A percentile compares a stretch with the other conserved stretches of the same genome.
Evolutionary conservation across 441 rosid species (phyloP).

Genomic region (Brassica hybrid): DNA sequence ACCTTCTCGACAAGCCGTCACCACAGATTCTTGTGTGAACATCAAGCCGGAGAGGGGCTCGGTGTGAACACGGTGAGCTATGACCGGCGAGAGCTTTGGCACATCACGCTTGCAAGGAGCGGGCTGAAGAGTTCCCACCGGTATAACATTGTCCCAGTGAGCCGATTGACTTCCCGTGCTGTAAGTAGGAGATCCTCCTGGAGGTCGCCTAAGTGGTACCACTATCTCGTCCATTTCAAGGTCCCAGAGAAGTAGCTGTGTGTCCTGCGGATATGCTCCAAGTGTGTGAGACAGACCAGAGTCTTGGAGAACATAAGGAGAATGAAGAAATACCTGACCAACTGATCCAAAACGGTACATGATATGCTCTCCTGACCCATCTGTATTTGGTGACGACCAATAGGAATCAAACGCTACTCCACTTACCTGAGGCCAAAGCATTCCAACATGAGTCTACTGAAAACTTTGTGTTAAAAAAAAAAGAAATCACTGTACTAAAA

Average conservation of each 20-base stretch:
- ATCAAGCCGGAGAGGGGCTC: constrained; percentile 93
- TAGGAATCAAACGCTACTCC: constrained; percentile 99
- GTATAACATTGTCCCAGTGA: constrained; percentile 84
- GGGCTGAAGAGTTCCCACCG: constrained; percentile 82
- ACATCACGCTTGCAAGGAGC: constrained; percentile 91
- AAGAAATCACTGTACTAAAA: background rate
- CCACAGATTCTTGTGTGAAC: constrained; percentile 82
- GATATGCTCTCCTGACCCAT: constrained; percentile 77
- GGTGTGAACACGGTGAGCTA: constrained; percentile 85
- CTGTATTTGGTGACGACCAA: constrained; percentile 89
- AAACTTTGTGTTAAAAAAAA: background rate
- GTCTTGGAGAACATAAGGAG: constrained; percentile 1
- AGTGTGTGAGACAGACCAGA: constrained; percentile 9
- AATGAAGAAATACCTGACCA: constrained; percentile 76
- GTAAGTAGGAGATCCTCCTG: constrained; percentile 98
- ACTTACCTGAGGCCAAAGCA: constrained; percentile 66
- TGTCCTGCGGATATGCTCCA: constrained; percentile 58
- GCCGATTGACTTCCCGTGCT: constrained; percentile 97
- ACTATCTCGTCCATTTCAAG: constrained; percentile 97
- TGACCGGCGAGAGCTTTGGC: constrained; percentile 88
- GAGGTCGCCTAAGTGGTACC: constrained; percentile 85
- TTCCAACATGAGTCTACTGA: constrained; percentile 28
- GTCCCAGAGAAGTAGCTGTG: constrained; percentile 96
- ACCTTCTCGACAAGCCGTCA: constrained; percentile 91
- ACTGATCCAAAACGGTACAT: constrained; percentile 98